Evolutionary conservation across 805 yeast genomes (phyloP), one percentile per base, ranked within the genome.

Genomic region (Tetrapisispora nanseiensis): DNA sequence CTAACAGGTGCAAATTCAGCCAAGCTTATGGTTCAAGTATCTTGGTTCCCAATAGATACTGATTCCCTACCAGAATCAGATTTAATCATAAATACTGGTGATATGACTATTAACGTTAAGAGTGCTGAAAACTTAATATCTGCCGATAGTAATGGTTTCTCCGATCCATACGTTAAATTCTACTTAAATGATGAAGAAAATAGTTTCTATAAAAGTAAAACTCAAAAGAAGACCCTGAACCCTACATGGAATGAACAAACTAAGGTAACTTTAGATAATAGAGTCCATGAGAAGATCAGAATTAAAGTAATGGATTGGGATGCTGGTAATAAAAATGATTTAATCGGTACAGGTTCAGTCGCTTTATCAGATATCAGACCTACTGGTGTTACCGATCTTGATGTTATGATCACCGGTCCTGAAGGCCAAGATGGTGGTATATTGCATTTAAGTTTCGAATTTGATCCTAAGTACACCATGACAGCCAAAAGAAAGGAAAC

Each of bases 81-180:
- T 63, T 69, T 82, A 33, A 75, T 80, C 48, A 74, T 80, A 38
- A 82, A 86, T 60, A 71, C 78, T 44, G 98, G 98, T 59, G 67
- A 66, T 23, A 62, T 90, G 50, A 70, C 69, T 19, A 70, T 87
- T 28, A 76, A 72, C 24, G 70, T 85, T 4, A 50, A 79, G 35
- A 68, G 70, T 38, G 97, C 92, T 3, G 71, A 71, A 13, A 75
- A 75, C 40, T 70, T 92, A 45, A 76, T 82, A 31, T 73, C 95
- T 12, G 94, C 89, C n/a, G 99, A 92, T 64, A 69, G 84, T 24
- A 82, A 81, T 52, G 97, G 97, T 39, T 82, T 83, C 59, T 86
- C 96, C 3, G 99, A 92, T 65, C 99, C 99, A 42, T 90, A 79
- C 60, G 71, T 78, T 46, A 75, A 78, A 54, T 72, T 86, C 48